Evolutionary conservation across 441 rosid species (phyloP).

Genomic region (Erysimum cheiri): DNA sequence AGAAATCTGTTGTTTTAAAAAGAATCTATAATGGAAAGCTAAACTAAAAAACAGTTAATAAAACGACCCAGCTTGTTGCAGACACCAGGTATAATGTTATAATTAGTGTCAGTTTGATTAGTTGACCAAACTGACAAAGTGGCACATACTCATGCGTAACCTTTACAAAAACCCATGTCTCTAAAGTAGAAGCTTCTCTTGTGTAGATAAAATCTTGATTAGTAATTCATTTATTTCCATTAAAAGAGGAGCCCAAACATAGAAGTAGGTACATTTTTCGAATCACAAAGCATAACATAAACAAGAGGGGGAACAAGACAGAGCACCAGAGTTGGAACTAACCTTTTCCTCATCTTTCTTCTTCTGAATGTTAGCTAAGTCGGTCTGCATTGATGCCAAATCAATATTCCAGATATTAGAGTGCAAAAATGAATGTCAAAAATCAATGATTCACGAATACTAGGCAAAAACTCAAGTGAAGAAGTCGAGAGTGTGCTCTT

Average conservation of each 20-base stretch:
- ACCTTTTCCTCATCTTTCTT: slow-evolving; percentile 96
- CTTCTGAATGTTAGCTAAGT: slow-evolving; percentile 76
- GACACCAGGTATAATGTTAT: background rate
- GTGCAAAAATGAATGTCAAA: background rate
- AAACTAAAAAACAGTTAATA: background rate
- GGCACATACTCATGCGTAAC: slow-evolving; percentile 3
- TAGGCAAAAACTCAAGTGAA: background rate
- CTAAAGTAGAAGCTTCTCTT: background rate
- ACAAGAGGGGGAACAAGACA: background rate
- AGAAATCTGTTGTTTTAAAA: background rate
- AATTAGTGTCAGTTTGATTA: no score
- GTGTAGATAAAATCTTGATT: slow-evolving; percentile 4
- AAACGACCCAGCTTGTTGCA: slow-evolving; percentile 1
- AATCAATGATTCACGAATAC: background rate
- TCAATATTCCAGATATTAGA: slow-evolving; percentile 2
- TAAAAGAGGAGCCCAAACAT: slow-evolving; percentile 2
- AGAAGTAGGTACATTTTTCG: background rate
- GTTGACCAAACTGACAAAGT: slow-evolving; percentile 8
- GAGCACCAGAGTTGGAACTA: slow-evolving; percentile 19
- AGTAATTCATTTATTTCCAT: background rate
- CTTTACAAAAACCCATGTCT: background rate
- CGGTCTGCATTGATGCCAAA: slow-evolving; percentile 52
- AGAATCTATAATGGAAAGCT: background rate
- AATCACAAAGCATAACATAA: background rate
- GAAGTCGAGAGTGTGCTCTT: background rate